Evolutionary conservation across 768 basidiomycete species (phyloP).

Genomic region (Russula virescens): DNA sequence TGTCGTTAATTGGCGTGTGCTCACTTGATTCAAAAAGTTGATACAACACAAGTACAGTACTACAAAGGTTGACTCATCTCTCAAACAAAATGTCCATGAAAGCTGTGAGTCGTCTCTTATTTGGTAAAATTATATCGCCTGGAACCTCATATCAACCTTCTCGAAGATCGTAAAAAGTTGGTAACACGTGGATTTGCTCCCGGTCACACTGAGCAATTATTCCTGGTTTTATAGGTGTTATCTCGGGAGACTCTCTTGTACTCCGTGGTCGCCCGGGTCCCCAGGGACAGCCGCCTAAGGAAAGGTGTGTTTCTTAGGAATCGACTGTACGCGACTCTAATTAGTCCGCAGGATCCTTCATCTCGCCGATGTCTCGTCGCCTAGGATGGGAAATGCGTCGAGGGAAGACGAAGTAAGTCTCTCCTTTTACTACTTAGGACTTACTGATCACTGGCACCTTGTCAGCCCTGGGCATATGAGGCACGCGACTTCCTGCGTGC

Average conservation of each 20-base stretch:
- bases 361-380: slow-evolving; percentile 81
- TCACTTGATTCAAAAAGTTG: neutral
- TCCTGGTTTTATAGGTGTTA: slow-evolving; percentile 55
- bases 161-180: slow-evolving; percentile 57
- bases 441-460: slow-evolving; percentile 8
- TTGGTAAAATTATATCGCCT: neutral
- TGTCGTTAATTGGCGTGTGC: slow-evolving; percentile 2
- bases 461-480: slow-evolving; percentile 84
- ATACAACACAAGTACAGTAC: neutral
- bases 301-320: slow-evolving; percentile 52
- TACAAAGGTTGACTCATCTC: neutral
- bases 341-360: slow-evolving; percentile 63
- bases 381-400: slow-evolving; percentile 73
- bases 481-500: slow-evolving; percentile 88
- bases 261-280: slow-evolving; percentile 70
- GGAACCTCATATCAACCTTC: neutral
- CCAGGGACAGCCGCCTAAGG: slow-evolving; percentile 86
- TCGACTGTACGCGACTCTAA: neutral
- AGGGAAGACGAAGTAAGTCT: slow-evolving; percentile 79
- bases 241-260: slow-evolving; percentile 87
- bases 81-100: slow-evolving; percentile 56
- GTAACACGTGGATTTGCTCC: slow-evolving; percentile 12
- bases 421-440: neutral
- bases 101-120: slow-evolving; percentile 46
- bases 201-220: neutral